Evolutionary conservation across 805 yeast genomes (phyloP), one percentile per base, ranked within the genome.

Genomic region (Ogataea ganodermae): DNA sequence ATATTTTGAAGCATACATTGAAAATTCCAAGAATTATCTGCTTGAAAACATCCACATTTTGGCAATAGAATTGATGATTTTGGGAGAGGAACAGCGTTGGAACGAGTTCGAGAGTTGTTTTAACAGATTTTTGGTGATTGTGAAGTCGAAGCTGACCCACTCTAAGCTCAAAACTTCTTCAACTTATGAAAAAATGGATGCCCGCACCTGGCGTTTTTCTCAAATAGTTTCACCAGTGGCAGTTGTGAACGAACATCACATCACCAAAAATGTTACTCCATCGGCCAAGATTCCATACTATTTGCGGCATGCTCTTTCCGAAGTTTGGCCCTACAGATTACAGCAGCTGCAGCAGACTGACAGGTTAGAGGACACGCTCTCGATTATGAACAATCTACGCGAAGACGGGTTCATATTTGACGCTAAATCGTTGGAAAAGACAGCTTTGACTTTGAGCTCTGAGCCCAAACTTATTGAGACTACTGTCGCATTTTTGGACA

Each of bases 11-110:
- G 35, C 57, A 3, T 65, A 63, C 46, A 49, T 60, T 20, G 63
- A 58, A 18, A 45, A 48, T 22, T 55, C 65, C 3, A 50, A 48
- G 8, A 37, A 51, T 6, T 59, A 62, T 42, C 35, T 65, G 9
- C 44, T 60, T 18, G 63, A 65, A 35, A 55, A 65, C 52, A 32
- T 63, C 6, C 62, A 61, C 40, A 53, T 65, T 32, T 52, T 65
- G 24, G 50, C 56, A 27, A 45, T 48, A 16, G 69, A 65, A 44
- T 45, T 65, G 32, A 44, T 61, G 51, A 35, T 65, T 28, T 48
- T 65, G 18, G 69, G 66, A 12, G 61, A 58, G 38, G 69, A 65
- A 44, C 45, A 49, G 22, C 58, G 69, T 16, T 65, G 69, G 69
- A 51, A 52, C 40, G 69, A 65, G 35, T 65, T 65, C 48, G 62